Evolutionary conservation across 805 yeast species (phyloP).

Genomic region (Cyberlindnera subsufficiens): DNA sequence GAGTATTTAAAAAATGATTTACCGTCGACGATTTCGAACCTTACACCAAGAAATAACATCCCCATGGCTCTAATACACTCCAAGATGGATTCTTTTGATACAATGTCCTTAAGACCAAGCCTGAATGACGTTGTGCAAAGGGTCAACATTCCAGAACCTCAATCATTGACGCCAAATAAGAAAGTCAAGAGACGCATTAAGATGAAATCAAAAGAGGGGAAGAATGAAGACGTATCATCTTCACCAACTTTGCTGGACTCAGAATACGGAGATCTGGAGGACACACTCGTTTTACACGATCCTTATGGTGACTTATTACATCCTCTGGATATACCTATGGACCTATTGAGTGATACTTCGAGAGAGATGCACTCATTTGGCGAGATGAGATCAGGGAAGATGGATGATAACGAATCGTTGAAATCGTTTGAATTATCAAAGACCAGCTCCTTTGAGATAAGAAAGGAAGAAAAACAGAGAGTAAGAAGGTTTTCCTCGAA

Average conservation of each 20-base stretch:
- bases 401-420: too few species aligned
- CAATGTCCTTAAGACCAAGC: conserved; percentile 3
- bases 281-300: conserved; percentile 3
- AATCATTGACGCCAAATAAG: not conserved
- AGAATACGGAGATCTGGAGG: not conserved
- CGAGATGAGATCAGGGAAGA: too few species aligned
- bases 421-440: too few species aligned
- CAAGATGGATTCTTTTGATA: too few species aligned
- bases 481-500: conserved; percentile 16
- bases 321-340: conserved; percentile 17
- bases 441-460: not conserved
- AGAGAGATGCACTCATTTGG: not conserved
- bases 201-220: conserved; percentile 15
- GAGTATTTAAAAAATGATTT: conserved; percentile 19
- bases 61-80: too few species aligned
- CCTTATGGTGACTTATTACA: conserved; percentile 20
- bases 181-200: not conserved
- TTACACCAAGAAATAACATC: too few species aligned
- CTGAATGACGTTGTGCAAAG: conserved; percentile 15
- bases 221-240: conserved; percentile 3
- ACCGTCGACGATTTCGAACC: conserved; percentile 15
- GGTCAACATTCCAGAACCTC: conserved; percentile 7
- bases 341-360: not conserved
- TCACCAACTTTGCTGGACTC: conserved; percentile 11
- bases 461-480: conserved; percentile 5